These are phyloP conservation scores for Acanthamoeba culbertsoni DNA, from an alignment of 208 protist genomes.

Conservation along the genomic window DNA sequence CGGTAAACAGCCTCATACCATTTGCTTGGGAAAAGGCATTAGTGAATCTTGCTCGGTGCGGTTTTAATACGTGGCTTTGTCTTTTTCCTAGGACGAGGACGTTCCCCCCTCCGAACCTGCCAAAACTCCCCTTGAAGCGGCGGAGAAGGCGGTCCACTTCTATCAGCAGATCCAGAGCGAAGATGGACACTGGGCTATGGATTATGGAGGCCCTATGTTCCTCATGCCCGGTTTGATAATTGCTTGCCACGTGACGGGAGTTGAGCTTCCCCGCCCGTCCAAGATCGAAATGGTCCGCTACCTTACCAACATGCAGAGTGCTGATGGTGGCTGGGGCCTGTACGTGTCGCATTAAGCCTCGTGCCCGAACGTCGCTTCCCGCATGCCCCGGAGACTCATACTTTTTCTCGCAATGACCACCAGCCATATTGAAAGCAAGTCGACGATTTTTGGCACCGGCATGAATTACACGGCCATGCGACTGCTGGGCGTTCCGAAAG, in stretches of 20 bases:
- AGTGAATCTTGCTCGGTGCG: no score
- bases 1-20: neutral
- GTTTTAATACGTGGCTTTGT: no score
- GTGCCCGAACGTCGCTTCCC: neutral
- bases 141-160: slow-evolving; percentile 35
- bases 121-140: neutral
- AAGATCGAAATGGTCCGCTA: slow-evolving; percentile 92
- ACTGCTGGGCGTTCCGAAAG: slow-evolving; percentile 89
- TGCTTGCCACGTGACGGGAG: slow-evolving; percentile 87
- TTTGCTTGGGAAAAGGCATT: no score
- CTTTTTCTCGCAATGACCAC: neutral
- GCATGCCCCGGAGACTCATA: neutral
- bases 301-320: slow-evolving; percentile 92
- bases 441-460: slow-evolving; percentile 95
- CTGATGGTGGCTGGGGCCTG: slow-evolving; percentile 95
- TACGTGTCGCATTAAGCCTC: neutral
- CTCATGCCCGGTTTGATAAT: slow-evolving; percentile 91
- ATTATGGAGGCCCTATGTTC: slow-evolving; percentile 96
- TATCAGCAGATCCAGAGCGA: slow-evolving; percentile 71
- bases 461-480: slow-evolving; percentile 94
- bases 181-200: slow-evolving; percentile 96
- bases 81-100: neutral
- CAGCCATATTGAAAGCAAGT: slow-evolving; percentile 92
- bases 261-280: slow-evolving; percentile 68
- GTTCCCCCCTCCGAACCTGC: neutral